phyloP scores from a whole-genome alignment of 306 rosid species.

The Gastrolobium bilobum region DNA sequence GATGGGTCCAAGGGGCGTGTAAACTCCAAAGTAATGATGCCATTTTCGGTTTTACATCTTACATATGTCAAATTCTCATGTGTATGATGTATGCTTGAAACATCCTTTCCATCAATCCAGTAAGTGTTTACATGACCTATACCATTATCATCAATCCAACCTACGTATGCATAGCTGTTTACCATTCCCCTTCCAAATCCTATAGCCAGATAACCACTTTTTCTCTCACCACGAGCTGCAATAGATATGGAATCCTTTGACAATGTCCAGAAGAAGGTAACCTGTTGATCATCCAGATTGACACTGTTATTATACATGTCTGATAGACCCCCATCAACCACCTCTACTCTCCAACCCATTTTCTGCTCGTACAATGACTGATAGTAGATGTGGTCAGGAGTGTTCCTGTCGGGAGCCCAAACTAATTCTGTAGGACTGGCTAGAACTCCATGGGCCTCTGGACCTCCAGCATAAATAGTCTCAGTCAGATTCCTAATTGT shows the following conservation, averaged over 20 bases:
- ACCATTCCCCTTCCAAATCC: slow-evolving; percentile 89
- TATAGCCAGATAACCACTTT: slow-evolving; percentile 94
- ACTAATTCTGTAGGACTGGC: slow-evolving; percentile 80
- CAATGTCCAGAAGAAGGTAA: slow-evolving; percentile 89
- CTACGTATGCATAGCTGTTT: slow-evolving; percentile 82
- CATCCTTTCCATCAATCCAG: slow-evolving; percentile 89
- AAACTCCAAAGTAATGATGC: slow-evolving; percentile 84
- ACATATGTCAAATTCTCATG: slow-evolving; percentile 78
- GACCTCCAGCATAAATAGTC: slow-evolving; percentile 86
- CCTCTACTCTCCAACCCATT: slow-evolving; percentile 96
- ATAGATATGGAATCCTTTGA: slow-evolving; percentile 71
- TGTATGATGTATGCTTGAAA: slow-evolving; percentile 71
- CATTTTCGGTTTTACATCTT: slow-evolving; percentile 85
- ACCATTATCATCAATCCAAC: slow-evolving; percentile 81
- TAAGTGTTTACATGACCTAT: slow-evolving; percentile 74
- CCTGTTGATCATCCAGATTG: slow-evolving; percentile 92
- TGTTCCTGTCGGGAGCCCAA: slow-evolving; percentile 90
- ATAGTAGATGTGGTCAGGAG: slow-evolving; percentile 80
- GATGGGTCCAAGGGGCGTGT: slow-evolving; percentile 86
- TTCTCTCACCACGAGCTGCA: slow-evolving; percentile 92
- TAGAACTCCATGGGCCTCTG: slow-evolving; percentile 84
- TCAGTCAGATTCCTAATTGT: slow-evolving; percentile 79
- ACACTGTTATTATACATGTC: slow-evolving; percentile 96
- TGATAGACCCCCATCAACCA: slow-evolving; percentile 93
- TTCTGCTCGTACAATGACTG: slow-evolving; percentile 79